Base-by-base conservation (phyloP, 768 basidiomycete genomes). In the Boletus tomentosulus region DNA sequence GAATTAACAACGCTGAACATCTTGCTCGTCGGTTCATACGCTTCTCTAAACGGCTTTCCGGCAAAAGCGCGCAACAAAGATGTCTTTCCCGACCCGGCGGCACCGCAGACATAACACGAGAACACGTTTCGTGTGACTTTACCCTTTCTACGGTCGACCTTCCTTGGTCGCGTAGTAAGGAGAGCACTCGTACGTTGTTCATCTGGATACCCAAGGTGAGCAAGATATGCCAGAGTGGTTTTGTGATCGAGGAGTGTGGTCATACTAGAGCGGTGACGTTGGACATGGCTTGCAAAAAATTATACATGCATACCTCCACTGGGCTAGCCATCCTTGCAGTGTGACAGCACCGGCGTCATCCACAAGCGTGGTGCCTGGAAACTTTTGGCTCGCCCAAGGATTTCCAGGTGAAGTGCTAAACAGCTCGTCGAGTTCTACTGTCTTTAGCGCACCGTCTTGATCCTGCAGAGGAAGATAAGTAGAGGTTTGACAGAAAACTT, bases 281-380 rank as follows among this genome's bases (percentile, higher is more conserved):
- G 35, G 33, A 24, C 39, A 53, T 37, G 46, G 48, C 33, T 51
- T 34, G 44, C 30, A 16, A 48, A 38, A 52, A 33, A 39, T 43
- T 53, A 30, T 51, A 28, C 38, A n/a, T 33, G 69, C 78, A 59
- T 48, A 93, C 94, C 92, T 96, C 96, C 96, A 99, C 66, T 97
- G 95, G 19, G 96, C 96, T 27, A 98, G 74, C 96, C 96, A 99
- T 1, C 93, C 92, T 73, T 98, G 95, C 42, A 99, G 71, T n/a
- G 95, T 98, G 16, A 98, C 89, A 28, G 90, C 85, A 11, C 92
- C 93, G 10, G 83, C 77, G 62, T 94, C 93, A 61, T 92, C 87
- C 15, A 89, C 85, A 43, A 93, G 78, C 6, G 92, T 92, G 0
- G 85, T 93, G 62, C 95, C 91, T 0, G 94, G 91, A 71, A 96